Percentiles rank a stretch among this genome's conserved stretches.
Evolutionary conservation across 805 yeast species (phyloP).

Genomic region (Saturnispora besseyi): DNA sequence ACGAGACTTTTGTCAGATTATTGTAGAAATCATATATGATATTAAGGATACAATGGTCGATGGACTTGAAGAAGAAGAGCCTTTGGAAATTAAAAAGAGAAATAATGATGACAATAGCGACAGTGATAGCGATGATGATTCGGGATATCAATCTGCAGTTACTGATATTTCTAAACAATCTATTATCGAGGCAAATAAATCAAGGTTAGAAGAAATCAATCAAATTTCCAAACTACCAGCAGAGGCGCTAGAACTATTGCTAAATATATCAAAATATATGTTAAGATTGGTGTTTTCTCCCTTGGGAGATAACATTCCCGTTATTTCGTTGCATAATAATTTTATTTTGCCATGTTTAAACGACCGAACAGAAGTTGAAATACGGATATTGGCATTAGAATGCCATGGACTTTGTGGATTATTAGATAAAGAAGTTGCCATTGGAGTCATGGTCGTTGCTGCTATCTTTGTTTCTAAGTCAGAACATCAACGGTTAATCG

Average conservation of each 20-base stretch:
- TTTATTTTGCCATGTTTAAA: slow-evolving; percentile 73
- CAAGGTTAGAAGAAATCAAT: slow-evolving; percentile 25
- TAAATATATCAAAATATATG: slow-evolving; percentile 59
- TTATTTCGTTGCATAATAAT: slow-evolving; percentile 64
- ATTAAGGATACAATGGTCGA: slow-evolving; percentile 57
- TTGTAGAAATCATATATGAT: slow-evolving; percentile 80
- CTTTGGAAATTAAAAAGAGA: slow-evolving; percentile 1
- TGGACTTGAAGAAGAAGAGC: slow-evolving; percentile 15
- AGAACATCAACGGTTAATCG: slow-evolving; percentile 54
- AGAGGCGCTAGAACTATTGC: slow-evolving; percentile 49
- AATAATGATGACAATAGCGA: slow-evolving; percentile 17
- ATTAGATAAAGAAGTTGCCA: slow-evolving; percentile 57
- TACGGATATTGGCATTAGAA: slow-evolving; percentile 56
- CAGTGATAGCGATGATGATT: slow-evolving; percentile 18
- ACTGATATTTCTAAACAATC: slow-evolving; percentile 27
- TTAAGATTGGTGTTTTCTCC: slow-evolving; percentile 60
- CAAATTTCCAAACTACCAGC: slow-evolving; percentile 36
- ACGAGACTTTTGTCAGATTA: slow-evolving; percentile 74
- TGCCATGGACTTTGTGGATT: slow-evolving; percentile 78
- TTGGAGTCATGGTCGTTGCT: slow-evolving; percentile 49
- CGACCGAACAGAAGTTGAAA: slow-evolving; percentile 38
- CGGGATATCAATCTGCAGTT: slow-evolving; percentile 22
- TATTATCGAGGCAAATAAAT: slow-evolving; percentile 23
- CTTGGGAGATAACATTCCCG: slow-evolving; percentile 51
- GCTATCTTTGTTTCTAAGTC: slow-evolving; percentile 54